Conservation (phyloP, 129 eudicot genomes). For the Apium graveolens region DNA sequence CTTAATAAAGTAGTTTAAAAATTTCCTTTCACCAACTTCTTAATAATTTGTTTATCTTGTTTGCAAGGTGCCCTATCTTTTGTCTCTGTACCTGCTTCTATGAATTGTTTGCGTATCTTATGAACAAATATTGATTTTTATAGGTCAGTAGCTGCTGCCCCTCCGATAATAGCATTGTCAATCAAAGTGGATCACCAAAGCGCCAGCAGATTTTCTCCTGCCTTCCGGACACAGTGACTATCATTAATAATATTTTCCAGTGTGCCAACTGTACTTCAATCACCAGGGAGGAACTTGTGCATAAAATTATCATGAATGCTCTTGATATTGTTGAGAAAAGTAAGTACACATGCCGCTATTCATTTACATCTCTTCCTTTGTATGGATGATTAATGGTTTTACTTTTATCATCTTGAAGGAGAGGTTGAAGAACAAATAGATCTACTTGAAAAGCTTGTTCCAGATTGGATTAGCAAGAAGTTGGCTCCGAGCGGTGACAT, state of each 20-base stretch:
- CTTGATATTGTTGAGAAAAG: slow-evolving; percentile 46
- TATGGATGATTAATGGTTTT: not conserved
- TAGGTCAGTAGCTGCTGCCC: slow-evolving; percentile 14
- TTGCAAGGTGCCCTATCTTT: not conserved
- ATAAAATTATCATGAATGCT: slow-evolving; percentile 49
- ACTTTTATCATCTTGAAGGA: slow-evolving; percentile 19
- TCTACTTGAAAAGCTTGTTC: slow-evolving; percentile 54
- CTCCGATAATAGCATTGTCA: slow-evolving; percentile 6
- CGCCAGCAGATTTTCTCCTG: slow-evolving; percentile 21
- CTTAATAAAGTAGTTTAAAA: not conserved
- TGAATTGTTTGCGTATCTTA: slow-evolving; percentile 1
- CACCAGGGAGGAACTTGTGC: slow-evolving; percentile 56
- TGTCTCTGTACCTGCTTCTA: not conserved
- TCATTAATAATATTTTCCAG: slow-evolving; percentile 43
- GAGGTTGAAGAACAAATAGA: slow-evolving; percentile 48
- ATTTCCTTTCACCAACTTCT: not conserved
- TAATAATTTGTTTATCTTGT: not conserved
- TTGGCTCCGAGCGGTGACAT: slow-evolving; percentile 49
- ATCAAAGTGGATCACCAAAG: slow-evolving; percentile 16
- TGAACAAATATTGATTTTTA: slow-evolving; percentile 9
- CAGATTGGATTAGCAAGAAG: slow-evolving; percentile 66
- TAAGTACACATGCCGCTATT: slow-evolving; percentile 17
- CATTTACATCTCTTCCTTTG: not conserved
- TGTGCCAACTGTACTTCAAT: slow-evolving; percentile 41
- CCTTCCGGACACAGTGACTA: slow-evolving; percentile 38